These are phyloP conservation scores for Tolypocladium cylindrosporum DNA, from an alignment of 2,329 filamentous ascomycete genomes.

Conservation along the genomic window DNA sequence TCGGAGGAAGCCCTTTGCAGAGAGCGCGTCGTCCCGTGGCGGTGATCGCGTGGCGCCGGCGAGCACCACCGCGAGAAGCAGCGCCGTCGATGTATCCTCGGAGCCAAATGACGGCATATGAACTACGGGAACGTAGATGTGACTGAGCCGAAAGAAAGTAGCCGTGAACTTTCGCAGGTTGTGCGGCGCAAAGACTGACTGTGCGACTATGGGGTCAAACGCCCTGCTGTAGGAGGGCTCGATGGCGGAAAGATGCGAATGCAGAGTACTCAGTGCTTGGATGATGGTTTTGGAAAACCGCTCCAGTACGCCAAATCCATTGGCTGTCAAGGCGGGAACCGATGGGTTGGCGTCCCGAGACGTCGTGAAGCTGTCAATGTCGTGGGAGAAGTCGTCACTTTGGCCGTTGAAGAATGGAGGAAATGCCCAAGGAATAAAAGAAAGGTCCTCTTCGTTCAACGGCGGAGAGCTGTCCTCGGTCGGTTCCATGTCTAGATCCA, in stretches of 20 bases:
- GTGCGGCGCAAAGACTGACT: constrained; percentile 8
- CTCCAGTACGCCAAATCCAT: background rate
- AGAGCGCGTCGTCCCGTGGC: background rate
- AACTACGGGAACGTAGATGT: constrained; percentile 15
- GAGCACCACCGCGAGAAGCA: constrained; percentile 10
- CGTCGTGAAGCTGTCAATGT: background rate
- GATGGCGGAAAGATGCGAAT: background rate
- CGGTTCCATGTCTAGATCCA: background rate
- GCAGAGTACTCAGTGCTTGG: background rate
- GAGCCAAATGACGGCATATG: constrained; percentile 14
- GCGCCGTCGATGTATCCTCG: constrained; percentile 4
- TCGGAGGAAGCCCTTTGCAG: background rate
- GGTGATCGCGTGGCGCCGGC: constrained; percentile 3
- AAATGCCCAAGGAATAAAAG: background rate
- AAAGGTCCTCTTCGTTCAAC: background rate
- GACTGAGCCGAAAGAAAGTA: constrained; percentile 15
- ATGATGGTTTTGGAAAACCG: background rate
- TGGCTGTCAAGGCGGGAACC: background rate
- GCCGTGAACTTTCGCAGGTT: constrained; percentile 10
- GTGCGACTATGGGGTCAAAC: constrained; percentile 3
- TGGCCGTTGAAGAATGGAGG: constrained; percentile 5
- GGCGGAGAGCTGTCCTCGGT: constrained; percentile 1
- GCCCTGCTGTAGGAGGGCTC: background rate
- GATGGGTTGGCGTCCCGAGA: background rate
- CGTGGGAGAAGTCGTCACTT: background rate